These are phyloP conservation scores for Linnemannia schmuckeri DNA, from an alignment of 192 early-diverging fungal species.

Conservation along the genomic window DNA sequence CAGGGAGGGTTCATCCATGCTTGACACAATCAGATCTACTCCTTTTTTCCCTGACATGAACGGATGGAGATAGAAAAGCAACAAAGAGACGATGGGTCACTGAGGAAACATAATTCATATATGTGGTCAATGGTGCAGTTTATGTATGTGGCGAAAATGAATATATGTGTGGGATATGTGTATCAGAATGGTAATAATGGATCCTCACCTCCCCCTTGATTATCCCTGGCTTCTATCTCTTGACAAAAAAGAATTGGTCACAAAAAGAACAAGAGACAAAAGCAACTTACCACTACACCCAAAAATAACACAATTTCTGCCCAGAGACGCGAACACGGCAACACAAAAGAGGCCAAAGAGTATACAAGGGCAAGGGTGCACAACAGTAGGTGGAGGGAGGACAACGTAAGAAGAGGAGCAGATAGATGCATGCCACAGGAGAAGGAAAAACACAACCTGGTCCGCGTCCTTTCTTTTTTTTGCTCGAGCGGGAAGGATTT, in stretches of 20 bases:
- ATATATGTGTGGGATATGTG: neutral
- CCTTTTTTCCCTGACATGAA: no score
- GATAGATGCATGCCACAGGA: neutral
- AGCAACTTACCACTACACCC: neutral
- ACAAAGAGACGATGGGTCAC: no score
- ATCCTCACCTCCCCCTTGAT: neutral
- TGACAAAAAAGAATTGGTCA: neutral
- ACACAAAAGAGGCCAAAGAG: slow-evolving; percentile 19
- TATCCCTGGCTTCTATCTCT: neutral
- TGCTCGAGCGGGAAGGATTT: neutral
- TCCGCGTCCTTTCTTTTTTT: neutral
- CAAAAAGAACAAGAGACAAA: neutral
- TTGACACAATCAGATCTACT: no score
- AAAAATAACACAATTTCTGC: neutral
- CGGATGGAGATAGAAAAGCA: no score
- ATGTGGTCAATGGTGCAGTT: no score
- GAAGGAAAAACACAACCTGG: neutral
- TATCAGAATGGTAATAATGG: neutral
- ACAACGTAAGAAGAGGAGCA: no score
- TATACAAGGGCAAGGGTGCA: no score
- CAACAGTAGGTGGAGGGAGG: no score
- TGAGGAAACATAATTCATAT: no score
- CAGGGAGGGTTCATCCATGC: no score
- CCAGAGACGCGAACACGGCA: slow-evolving; percentile 19
- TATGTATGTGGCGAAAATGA: no score